Evolutionary conservation across 1,284 basidiomycete genomes (phyloP), one percentile per base, ranked within the genome.

Genomic region (Malassezia yamatoensis): DNA sequence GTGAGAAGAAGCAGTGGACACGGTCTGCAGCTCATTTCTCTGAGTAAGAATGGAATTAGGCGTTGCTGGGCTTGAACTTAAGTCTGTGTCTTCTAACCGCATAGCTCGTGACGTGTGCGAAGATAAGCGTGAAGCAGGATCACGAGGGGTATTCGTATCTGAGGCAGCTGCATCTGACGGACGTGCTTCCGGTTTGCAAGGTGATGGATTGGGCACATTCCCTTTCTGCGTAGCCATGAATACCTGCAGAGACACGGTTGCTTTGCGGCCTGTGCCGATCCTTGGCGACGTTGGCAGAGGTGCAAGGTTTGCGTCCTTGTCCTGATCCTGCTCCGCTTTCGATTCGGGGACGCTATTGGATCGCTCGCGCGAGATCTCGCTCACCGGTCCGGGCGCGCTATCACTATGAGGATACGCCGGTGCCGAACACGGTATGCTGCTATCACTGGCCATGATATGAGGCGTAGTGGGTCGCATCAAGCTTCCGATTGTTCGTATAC

Each of bases 221-320:
- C 16, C 16, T 8, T n/a, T 37, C 35, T 48, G 54, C 33, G 51
- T 53, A 10, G 55, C 55, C 55, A 49, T 53, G 18, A 58, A 58
- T 42, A 58, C 34, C 38, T 58, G 45, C 34, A 58, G 18, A 4
- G 50, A 53, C 2, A 51, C 38, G 13, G 48, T 42, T 15, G 55
- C 55, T 43, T 58, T 58, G 33, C 55, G 50, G 2, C 55, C 55
- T 9, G 33, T 53, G 10, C 51, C 54, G 15, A 44, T 33, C 21
- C 51, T 38, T 5, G 39, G 45, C 12, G 55, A 51, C 16, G 47
- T 43, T 11, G 41, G 41, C 32, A 6, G 24, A 29, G 4, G 13
- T 13, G 21, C 41, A 20, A 43, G 12, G 38, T 39, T 8, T 20
- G 8, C 38, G 6, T n/a, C 6, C 4, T 3, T 39, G 38, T 20